Evolutionary conservation across 768 basidiomycete species (phyloP).

Genomic region (Neoboletus magnificus): DNA sequence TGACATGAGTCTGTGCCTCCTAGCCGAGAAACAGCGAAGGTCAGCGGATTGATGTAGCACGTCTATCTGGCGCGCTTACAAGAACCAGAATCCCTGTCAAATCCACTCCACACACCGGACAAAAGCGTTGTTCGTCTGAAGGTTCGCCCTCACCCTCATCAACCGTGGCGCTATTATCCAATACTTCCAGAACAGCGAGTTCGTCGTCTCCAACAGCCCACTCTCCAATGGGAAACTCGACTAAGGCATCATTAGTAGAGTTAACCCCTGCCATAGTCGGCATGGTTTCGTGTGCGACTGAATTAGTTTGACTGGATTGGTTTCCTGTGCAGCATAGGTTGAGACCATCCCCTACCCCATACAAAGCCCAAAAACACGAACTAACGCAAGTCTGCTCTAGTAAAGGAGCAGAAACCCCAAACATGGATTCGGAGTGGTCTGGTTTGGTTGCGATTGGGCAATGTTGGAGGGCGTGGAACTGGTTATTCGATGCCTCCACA

Average conservation of each 20-base stretch:
- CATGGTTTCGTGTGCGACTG: not conserved
- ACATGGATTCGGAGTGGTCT: slow-evolving; percentile 8
- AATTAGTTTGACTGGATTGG: not conserved
- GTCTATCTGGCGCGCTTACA: slow-evolving; percentile 29
- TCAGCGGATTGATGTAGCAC: not conserved
- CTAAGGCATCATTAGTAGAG: not conserved
- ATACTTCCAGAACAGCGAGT: slow-evolving; percentile 33
- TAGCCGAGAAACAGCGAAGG: slow-evolving; percentile 21
- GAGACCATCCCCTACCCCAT: not conserved
- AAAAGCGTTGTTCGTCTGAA: slow-evolving; percentile 8
- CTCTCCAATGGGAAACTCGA: slow-evolving; percentile 39
- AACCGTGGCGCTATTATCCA: slow-evolving; percentile 19
- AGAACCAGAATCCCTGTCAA: slow-evolving; percentile 3
- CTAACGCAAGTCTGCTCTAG: slow-evolving; percentile 1
- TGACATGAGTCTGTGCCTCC: slow-evolving; percentile 55
- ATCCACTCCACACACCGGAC: slow-evolving; percentile 26
- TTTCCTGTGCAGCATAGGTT: slow-evolving; percentile 3
- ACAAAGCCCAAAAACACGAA: slow-evolving; percentile 11
- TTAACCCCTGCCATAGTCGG: not conserved
- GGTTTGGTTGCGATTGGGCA: not conserved
- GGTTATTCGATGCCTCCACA: not conserved
- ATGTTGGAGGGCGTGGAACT: not conserved
- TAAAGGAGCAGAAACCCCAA: slow-evolving; percentile 19
- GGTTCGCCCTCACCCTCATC: slow-evolving; percentile 23
- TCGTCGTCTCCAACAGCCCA: slow-evolving; percentile 81